Conservation (phyloP, 176 grass and related monocot species). For the Oropetium thomaeum region DNA sequence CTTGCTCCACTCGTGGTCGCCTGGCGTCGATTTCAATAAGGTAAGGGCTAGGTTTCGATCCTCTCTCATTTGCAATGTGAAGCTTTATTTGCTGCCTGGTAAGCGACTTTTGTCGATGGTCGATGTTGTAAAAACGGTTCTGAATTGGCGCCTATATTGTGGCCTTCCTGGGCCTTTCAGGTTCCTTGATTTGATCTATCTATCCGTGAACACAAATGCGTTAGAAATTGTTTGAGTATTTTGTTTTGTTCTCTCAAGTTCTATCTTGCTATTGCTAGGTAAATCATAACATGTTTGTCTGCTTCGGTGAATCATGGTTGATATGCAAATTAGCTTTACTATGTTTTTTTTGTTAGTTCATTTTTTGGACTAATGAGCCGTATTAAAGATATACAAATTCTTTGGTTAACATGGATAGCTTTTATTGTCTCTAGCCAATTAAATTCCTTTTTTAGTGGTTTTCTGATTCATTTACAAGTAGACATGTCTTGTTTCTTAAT, state of each 20-base stretch:
- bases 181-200: not conserved
- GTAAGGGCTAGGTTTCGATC: conserved; percentile 37
- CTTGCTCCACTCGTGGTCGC: conserved; percentile 68
- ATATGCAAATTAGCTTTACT: not conserved
- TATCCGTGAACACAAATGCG: not conserved
- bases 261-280: not conserved
- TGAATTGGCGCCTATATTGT: not conserved
- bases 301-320: not conserved
- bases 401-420: not conserved
- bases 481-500: not conserved
- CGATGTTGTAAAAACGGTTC: not conserved
- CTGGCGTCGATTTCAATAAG: conserved; percentile 69
- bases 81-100: not conserved
- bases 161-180: not conserved
- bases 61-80: not conserved
- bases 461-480: not conserved
- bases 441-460: not conserved
- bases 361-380: not conserved
- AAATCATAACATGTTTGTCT: not conserved
- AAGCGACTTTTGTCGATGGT: too few species aligned
- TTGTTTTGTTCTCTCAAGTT: not conserved
- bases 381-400: not conserved
- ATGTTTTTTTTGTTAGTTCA: not conserved
- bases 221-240: not conserved
- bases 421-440: not conserved